Conservation (phyloP, 768 basidiomycete genomes). For the Krasilnikovozyma curviuscula region DNA sequence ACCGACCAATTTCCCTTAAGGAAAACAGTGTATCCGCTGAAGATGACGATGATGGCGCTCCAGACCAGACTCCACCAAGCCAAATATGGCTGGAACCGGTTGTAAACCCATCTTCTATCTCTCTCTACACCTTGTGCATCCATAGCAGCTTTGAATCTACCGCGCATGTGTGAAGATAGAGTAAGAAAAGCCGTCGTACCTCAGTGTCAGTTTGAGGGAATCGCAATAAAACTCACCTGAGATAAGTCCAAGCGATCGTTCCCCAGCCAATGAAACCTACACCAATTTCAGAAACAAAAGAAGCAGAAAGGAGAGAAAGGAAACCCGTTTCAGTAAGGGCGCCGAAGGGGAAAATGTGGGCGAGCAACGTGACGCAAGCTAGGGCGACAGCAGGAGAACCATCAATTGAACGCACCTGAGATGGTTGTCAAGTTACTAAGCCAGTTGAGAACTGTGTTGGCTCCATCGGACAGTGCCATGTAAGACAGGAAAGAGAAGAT, state of each 20-base stretch:
- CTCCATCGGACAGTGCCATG: no score
- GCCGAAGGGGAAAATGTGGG: no score
- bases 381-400: slow-evolving; percentile 1
- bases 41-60: slow-evolving; percentile 15
- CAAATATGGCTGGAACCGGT: slow-evolving; percentile 9
- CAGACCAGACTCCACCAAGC: slow-evolving; percentile 18
- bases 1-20: slow-evolving; percentile 15
- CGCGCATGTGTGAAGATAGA: no score
- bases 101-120: no score
- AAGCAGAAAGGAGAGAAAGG: no score
- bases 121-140: slow-evolving; percentile 7
- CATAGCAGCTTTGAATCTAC: slow-evolving; percentile 1
- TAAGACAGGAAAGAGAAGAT: slow-evolving; percentile 15
- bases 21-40: slow-evolving; percentile 21
- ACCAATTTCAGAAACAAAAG: no score
- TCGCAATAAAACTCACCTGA: no score
- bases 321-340: no score
- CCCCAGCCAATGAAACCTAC: no score
- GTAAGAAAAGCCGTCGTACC: no score
- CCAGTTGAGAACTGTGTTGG: slow-evolving; percentile 48
- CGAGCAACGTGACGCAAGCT: slow-evolving; percentile 5
- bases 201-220: no score
- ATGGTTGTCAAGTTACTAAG: slow-evolving; percentile 32
- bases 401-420: slow-evolving; percentile 21
- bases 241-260: no score